These are phyloP conservation scores for Tylopilus subfusipes DNA, from an alignment of 768 basidiomycete species.

Conservation along the genomic window DNA sequence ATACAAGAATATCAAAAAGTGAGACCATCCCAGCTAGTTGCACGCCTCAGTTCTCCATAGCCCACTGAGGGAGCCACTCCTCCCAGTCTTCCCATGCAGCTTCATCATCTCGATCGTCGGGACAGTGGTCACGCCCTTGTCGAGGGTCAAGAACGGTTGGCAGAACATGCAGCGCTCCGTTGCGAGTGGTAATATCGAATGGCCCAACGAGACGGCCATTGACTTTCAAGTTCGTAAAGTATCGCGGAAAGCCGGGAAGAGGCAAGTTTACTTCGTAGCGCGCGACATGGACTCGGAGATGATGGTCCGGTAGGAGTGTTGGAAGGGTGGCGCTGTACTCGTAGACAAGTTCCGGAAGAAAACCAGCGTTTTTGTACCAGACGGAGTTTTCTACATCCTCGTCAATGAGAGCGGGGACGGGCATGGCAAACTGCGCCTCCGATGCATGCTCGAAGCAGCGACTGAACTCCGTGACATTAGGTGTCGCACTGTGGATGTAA, in stretches of 20 bases:
- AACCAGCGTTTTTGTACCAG: background rate
- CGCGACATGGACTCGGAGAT: conserved; percentile 3
- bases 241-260: background rate
- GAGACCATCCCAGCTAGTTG: background rate
- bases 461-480: background rate
- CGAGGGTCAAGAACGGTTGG: conserved; percentile 12
- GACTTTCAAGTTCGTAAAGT: conserved; percentile 11
- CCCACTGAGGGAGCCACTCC: conserved; percentile 15
- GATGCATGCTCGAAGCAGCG: background rate
- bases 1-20: background rate
- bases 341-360: conserved; percentile 6
- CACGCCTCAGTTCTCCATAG: conserved; percentile 6
- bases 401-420: background rate
- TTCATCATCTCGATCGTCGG: background rate
- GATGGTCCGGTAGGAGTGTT: conserved; percentile 9
- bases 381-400: background rate
- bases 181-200: conserved; percentile 14
- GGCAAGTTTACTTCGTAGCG: conserved; percentile 10
- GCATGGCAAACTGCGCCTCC: background rate
- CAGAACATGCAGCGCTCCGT: conserved; percentile 13
- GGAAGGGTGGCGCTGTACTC: conserved; percentile 11
- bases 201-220: conserved; percentile 3
- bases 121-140: background rate
- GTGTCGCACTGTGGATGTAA: conserved; percentile 11
- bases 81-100: conserved; percentile 13